Conservation (phyloP, 192 early-diverging fungal genomes). For the Coemansia sp. region DNA sequence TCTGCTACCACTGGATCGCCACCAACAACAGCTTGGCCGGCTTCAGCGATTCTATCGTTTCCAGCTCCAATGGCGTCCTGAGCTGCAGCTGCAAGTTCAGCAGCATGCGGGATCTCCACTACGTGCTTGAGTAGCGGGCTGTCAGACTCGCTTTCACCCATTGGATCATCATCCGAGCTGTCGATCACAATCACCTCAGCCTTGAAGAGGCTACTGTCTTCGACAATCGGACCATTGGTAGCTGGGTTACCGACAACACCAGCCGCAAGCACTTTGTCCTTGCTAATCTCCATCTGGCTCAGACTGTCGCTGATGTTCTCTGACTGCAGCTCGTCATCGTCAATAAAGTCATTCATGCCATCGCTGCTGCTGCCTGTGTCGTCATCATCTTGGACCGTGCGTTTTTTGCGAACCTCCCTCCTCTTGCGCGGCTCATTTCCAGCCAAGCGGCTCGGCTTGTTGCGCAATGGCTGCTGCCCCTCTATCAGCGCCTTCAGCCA, state of each 20-base stretch:
- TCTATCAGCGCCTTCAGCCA: slow-evolving; percentile 32
- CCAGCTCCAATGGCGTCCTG: too few relatives aligned
- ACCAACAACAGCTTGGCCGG: too few relatives aligned
- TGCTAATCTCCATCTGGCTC: neutral
- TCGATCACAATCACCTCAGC: neutral
- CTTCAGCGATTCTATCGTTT: too few relatives aligned
- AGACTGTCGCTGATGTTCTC: neutral
- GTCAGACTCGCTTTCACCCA: too few relatives aligned
- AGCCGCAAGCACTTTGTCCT: neutral
- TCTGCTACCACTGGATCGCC: too few relatives aligned
- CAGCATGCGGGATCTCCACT: too few relatives aligned
- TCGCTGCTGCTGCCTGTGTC: slow-evolving; percentile 17
- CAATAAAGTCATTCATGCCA: slow-evolving; percentile 51
- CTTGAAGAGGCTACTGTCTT: neutral
- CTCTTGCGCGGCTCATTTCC: neutral
- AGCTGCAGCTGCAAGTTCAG: too few relatives aligned
- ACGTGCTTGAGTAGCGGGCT: too few relatives aligned
- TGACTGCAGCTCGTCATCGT: slow-evolving; percentile 6
- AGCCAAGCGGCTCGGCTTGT: neutral
- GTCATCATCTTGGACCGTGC: neutral
- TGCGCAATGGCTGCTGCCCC: slow-evolving; percentile 9
- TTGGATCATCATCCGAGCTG: neutral
- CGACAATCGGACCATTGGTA: neutral
- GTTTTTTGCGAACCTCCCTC: neutral
- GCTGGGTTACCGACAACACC: neutral